Percentiles rank a stretch among this genome's conserved stretches.
Conservation (phyloP, 257 asterid genomes). For the Solanum sejunctum region DNA sequence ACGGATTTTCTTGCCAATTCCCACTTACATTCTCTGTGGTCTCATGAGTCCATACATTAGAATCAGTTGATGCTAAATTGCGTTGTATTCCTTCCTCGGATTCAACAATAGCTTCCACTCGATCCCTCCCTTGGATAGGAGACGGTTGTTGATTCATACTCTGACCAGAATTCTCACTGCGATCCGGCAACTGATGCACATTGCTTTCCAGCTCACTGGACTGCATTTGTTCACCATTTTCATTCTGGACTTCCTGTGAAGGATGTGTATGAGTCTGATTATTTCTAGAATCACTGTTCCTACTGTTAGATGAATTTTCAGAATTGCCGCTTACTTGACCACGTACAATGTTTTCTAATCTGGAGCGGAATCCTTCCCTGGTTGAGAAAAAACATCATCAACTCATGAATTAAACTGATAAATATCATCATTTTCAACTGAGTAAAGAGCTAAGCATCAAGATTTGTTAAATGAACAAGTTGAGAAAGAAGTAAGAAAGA, state of each 20-base stretch:
- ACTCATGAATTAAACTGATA: slow-evolving; percentile 1
- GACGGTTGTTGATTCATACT: slow-evolving; percentile 15
- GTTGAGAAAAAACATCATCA: slow-evolving; percentile 8
- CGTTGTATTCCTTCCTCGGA: slow-evolving; percentile 28
- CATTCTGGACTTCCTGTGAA: slow-evolving; percentile 40
- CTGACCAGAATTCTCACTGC: slow-evolving; percentile 27
- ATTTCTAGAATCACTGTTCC: slow-evolving; percentile 30
- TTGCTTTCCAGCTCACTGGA: slow-evolving; percentile 22
- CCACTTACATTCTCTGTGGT: slow-evolving; percentile 22
- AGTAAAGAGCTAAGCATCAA: background rate
- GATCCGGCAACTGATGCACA: slow-evolving; percentile 27
- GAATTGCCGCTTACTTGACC: slow-evolving; percentile 68
- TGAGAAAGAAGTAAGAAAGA: background rate
- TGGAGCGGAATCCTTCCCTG: slow-evolving; percentile 89
- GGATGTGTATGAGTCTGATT: slow-evolving; percentile 31
- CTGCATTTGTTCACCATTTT: slow-evolving; percentile 22
- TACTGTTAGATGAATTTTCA: slow-evolving; percentile 30
- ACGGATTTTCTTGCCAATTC: slow-evolving; percentile 35
- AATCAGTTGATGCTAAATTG: slow-evolving; percentile 16
- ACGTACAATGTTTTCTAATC: slow-evolving; percentile 60
- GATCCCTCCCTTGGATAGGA: slow-evolving; percentile 29
- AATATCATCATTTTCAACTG: background rate
- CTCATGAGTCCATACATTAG: slow-evolving; percentile 29
- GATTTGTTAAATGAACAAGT: background rate
- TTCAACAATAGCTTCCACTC: slow-evolving; percentile 36